These are phyloP conservation scores for Fusarium succisae DNA, from an alignment of 2,329 filamentous ascomycete genomes.

Conservation along the genomic window DNA sequence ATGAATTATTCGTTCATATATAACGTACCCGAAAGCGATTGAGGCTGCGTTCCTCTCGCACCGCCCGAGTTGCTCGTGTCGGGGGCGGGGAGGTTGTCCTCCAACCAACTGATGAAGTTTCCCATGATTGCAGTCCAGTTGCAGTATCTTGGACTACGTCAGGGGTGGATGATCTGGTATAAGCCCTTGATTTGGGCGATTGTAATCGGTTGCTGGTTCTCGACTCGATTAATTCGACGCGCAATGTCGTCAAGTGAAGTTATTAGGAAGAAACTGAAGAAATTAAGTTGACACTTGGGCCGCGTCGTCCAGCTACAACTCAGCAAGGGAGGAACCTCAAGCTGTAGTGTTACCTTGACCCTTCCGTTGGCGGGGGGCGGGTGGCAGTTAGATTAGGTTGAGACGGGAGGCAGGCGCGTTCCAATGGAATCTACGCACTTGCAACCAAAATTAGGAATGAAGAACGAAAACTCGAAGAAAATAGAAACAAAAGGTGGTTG, in stretches of 20 bases:
- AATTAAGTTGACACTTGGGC: background rate
- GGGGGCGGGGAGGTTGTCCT: slow-evolving; percentile 43
- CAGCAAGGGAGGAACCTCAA: background rate
- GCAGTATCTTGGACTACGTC: background rate
- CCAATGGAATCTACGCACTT: background rate
- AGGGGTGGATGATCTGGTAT: slow-evolving; percentile 1
- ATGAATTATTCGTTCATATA: background rate
- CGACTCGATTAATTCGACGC: slow-evolving; percentile 5
- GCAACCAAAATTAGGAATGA: slow-evolving; percentile 2
- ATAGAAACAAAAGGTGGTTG: background rate
- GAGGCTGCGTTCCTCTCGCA: slow-evolving; percentile 40
- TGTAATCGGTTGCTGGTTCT: background rate
- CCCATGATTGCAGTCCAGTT: slow-evolving; percentile 46
- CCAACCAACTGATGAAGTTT: slow-evolving; percentile 52
- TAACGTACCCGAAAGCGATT: slow-evolving; percentile 48
- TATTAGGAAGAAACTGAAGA: slow-evolving; percentile 19
- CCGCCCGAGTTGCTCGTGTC: slow-evolving; percentile 41
- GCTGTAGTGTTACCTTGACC: background rate
- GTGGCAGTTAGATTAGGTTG: slow-evolving; percentile 38
- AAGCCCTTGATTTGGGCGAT: slow-evolving; percentile 7
- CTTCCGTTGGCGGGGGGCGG: slow-evolving; percentile 20
- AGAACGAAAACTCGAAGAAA: slow-evolving; percentile 4
- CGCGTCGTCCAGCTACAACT: background rate
- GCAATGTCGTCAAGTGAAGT: background rate
- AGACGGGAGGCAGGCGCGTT: slow-evolving; percentile 23